phyloP scores from a whole-genome alignment of 108 stramenopile genomes.

The Nannochloropsis granulata region DNA sequence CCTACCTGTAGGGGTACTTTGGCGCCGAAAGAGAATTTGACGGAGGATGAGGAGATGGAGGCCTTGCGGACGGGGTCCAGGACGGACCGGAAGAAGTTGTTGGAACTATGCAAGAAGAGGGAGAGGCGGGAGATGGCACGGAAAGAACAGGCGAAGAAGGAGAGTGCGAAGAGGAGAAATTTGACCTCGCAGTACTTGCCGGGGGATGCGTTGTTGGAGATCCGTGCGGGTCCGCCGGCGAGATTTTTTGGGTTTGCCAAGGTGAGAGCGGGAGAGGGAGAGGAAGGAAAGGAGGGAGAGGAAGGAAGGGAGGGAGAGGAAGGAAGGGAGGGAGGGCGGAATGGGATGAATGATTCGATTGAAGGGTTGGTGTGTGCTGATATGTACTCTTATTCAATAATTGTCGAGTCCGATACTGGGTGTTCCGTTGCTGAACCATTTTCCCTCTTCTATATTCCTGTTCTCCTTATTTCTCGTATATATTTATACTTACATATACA shows the following conservation, averaged over 20 bases:
- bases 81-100: background rate
- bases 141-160: background rate
- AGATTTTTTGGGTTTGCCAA: constrained; percentile 15
- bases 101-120: background rate
- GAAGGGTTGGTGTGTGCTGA: no score
- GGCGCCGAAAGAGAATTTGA: constrained; percentile 19
- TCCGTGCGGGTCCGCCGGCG: constrained; percentile 11
- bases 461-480: background rate
- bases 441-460: background rate
- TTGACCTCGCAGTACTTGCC: constrained; percentile 2
- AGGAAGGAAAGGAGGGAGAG: no score
- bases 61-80: background rate
- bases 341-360: no score
- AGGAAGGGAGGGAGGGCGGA: no score
- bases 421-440: background rate
- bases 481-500: background rate
- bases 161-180: background rate
- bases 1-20: constrained; percentile 34
- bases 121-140: background rate
- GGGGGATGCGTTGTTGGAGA: constrained; percentile 18
- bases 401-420: background rate
- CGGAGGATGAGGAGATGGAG: background rate
- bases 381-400: background rate
- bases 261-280: background rate
- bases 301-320: no score